Base-by-base conservation (phyloP, 345 rosid genomes). In the Aquilaria malaccensis region DNA sequence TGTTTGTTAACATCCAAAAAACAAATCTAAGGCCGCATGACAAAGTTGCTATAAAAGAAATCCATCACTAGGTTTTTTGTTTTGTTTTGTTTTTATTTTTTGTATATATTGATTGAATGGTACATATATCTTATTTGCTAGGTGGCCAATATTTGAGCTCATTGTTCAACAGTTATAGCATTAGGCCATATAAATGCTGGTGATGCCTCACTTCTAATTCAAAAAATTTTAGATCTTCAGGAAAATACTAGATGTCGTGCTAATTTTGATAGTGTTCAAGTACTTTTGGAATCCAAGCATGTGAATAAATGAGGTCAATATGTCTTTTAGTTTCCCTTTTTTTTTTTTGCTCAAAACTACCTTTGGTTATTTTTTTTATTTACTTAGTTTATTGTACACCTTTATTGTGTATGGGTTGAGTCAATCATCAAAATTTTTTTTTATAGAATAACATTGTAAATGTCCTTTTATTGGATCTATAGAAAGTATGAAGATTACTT, bases 171-270 rank as follows among this genome's bases (percentile, higher is more conserved):
- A 94, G 99, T 88, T 48, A 82, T 83, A 56, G 92, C 97, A 60
- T 65, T 94, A 65, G 99, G 90, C 72, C 85, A 96, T 65, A 82
- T 95, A 50, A 77, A 86, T 78, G 93, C 92, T 33, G 96, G 90
- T 77, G 96, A 85, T 74, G 96, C 97, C 12, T 48, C 76, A 37
- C 84, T 83, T 70, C 96, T 95, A 56, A 70, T 86, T 50, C 79
- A 93, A 57, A 80, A 74, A 68, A 57, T 80, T 68, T 76, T 80
- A 66, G 79, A 85, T 73, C 53, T 77, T 65, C 65, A 46, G 14
- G 80, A 76, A 58, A 72, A 71, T 51, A 78, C 43, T 7, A 3
- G 43, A 7, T 37, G 5, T 37, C 5, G 7, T 57, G 62, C 55
- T 68, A 60, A 59, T 58, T 64, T 7, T 46, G 74, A 67, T 59